Evolutionary conservation across 2,329 filamentous ascomycete genomes (phyloP).

Genomic region (Ophiostoma himal-ulmi): DNA sequence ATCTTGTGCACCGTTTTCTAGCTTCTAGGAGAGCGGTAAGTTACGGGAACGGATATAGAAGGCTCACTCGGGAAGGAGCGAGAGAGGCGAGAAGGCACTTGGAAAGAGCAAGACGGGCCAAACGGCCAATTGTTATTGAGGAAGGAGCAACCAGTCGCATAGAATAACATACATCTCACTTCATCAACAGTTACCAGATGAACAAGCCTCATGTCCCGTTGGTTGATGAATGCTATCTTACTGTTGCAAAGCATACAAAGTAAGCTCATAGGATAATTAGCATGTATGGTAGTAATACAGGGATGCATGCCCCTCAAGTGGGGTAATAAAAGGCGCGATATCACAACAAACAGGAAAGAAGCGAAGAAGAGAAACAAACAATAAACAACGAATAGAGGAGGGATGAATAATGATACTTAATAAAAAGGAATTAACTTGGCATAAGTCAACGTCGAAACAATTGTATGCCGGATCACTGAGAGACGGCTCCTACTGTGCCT

Average conservation of each 20-base stretch:
- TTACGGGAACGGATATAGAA: background rate
- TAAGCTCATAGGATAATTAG: background rate
- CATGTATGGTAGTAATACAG: background rate
- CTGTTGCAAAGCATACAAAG: background rate
- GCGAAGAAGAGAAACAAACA: background rate
- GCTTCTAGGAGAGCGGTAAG: background rate
- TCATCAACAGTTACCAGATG: background rate
- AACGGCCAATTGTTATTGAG: background rate
- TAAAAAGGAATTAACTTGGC: background rate
- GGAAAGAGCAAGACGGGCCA: background rate
- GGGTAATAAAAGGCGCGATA: slow-evolving; percentile 13
- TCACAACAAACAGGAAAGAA: slow-evolving; percentile 17
- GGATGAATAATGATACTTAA: background rate
- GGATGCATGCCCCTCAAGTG: slow-evolving; percentile 6
- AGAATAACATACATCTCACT: background rate
- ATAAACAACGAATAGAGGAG: background rate
- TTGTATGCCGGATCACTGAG: background rate
- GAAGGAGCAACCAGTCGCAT: background rate
- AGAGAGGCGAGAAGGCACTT: background rate
- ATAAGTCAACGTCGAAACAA: background rate
- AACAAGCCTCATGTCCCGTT: background rate
- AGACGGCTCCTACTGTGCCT: too few species aligned
- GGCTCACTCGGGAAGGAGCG: background rate
- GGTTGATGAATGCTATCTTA: background rate
- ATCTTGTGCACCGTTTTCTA: background rate